These are phyloP conservation scores for Astragalus membranaceus DNA, from an alignment of 306 rosid species.

Conservation along the genomic window DNA sequence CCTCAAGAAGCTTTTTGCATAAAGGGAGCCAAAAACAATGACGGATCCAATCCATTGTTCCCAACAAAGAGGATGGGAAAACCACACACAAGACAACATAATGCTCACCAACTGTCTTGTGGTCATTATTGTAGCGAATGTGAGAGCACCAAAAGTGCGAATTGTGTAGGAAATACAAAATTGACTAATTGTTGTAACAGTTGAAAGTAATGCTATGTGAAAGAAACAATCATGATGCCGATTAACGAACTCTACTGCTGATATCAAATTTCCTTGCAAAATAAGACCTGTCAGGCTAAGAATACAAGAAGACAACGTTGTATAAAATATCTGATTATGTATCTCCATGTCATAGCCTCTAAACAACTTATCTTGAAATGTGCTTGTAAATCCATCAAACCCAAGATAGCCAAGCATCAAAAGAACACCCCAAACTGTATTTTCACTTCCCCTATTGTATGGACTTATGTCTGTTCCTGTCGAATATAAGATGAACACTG, in stretches of 20 bases:
- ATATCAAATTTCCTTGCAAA: constrained; percentile 65
- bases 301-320: constrained; percentile 81
- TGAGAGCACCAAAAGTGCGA: constrained; percentile 89
- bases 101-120: constrained; percentile 98
- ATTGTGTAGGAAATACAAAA: constrained; percentile 96
- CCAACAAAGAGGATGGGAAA: constrained; percentile 84
- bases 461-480: constrained; percentile 72
- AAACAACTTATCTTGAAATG: constrained; percentile 91
- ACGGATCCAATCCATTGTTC: constrained; percentile 88
- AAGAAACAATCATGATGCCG: constrained; percentile 76
- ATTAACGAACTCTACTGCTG: constrained; percentile 68
- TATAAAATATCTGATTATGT: constrained; percentile 95
- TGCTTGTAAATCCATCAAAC: constrained; percentile 98
- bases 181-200: constrained; percentile 86
- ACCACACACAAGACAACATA: constrained; percentile 83
- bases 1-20: constrained; percentile 62
- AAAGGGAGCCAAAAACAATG: constrained; percentile 72
- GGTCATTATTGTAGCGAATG: constrained; percentile 97
- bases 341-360: constrained; percentile 98
- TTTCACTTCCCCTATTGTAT: too few relatives aligned
- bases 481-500: constrained; percentile 81
- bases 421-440: constrained; percentile 85
- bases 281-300: constrained; percentile 88
- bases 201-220: constrained; percentile 74
- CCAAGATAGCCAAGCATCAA: constrained; percentile 95